Percentiles rank a stretch among this genome's conserved stretches.
Evolutionary conservation across 1,139 yeast genomes (phyloP).

Genomic region (Saccharomyces hybrid): DNA sequence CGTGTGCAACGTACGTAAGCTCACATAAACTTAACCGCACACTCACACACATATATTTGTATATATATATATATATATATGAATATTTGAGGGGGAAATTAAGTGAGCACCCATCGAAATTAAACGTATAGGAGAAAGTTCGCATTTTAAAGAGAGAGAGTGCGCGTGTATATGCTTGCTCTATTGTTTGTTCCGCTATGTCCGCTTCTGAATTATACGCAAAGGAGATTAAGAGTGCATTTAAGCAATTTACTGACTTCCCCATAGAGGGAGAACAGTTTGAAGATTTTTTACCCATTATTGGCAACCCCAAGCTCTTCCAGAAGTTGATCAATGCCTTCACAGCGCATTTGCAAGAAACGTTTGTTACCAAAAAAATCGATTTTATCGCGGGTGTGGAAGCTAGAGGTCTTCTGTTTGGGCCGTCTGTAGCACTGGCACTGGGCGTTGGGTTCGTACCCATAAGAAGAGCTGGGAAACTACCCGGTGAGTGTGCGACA

Average conservation of each 20-base stretch:
- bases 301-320: constrained; percentile 70
- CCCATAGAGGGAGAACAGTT: constrained; percentile 80
- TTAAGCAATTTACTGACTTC: constrained; percentile 79
- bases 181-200: background rate
- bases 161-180: background rate
- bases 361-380: constrained; percentile 44
- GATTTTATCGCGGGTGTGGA: constrained; percentile 88
- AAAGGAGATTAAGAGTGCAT: constrained; percentile 48
- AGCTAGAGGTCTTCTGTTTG: constrained; percentile 89
- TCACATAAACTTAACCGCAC: no score
- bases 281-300: constrained; percentile 88
- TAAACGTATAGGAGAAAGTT: background rate
- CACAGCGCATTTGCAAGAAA: constrained; percentile 55
- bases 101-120: background rate
- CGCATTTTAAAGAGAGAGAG: background rate
- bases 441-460: constrained; percentile 84
- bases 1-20: no score
- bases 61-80: background rate
- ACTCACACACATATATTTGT: background rate
- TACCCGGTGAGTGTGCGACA: constrained; percentile 56
- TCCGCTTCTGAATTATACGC: constrained; percentile 36
- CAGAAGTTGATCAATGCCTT: constrained; percentile 69
- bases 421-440: constrained; percentile 83
- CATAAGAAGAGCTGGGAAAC: constrained; percentile 82
- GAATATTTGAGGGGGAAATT: background rate